Evolutionary conservation across 768 basidiomycete species (phyloP).

Genomic region (Russula sp.): DNA sequence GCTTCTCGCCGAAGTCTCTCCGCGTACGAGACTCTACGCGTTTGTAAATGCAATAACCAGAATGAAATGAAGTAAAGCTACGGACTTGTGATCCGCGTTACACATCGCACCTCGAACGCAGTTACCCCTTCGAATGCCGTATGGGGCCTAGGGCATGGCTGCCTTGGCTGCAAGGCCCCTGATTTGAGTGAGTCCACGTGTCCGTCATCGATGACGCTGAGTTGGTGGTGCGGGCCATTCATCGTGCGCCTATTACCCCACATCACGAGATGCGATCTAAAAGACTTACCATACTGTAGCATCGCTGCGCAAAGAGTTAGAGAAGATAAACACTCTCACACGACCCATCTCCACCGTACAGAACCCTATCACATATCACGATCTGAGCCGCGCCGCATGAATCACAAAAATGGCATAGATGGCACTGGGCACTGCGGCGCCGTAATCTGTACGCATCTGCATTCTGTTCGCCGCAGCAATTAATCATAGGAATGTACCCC

Average conservation of each 20-base stretch:
- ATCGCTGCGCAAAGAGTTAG: not conserved
- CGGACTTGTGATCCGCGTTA: slow-evolving; percentile 4
- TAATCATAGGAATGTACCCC: not conserved
- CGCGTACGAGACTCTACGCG: not conserved
- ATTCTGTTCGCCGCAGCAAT: not conserved
- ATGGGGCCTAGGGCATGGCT: not conserved
- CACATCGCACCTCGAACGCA: not conserved
- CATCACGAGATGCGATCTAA: not conserved
- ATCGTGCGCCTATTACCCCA: not conserved
- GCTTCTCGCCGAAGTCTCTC: not conserved
- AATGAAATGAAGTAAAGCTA: not conserved
- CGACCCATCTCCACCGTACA: not conserved
- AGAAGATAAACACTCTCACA: not conserved
- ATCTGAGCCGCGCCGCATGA: not conserved
- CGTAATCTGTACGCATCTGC: not conserved
- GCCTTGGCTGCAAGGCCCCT: not conserved
- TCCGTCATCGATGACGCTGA: not conserved
- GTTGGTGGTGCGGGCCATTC: not conserved
- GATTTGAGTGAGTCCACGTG: not conserved
- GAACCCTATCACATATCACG: not conserved
- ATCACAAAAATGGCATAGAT: not conserved
- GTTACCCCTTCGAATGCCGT: not conserved
- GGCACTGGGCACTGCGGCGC: not conserved
- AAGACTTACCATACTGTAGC: not conserved
- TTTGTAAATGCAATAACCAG: not conserved